These are phyloP conservation scores for Eruca vesicaria DNA, from an alignment of 441 rosid genomes.

Conservation along the genomic window DNA sequence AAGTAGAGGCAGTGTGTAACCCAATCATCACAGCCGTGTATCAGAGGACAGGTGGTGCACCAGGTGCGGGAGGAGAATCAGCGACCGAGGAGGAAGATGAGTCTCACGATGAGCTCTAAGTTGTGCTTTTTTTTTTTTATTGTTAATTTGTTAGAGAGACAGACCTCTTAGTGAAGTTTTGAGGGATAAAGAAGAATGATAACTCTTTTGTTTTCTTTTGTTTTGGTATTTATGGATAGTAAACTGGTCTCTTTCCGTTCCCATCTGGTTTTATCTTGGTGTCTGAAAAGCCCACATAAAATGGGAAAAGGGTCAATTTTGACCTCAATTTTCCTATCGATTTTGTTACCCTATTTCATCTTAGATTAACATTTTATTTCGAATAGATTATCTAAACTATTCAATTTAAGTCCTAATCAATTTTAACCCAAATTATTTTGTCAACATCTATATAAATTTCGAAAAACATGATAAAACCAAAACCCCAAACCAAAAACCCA, in stretches of 20 bases:
- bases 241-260: background rate
- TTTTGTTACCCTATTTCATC: too few species aligned
- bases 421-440: too few species aligned
- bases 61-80: slow-evolving; percentile 36
- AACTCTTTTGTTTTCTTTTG: background rate
- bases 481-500: too few species aligned
- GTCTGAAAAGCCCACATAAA: too few species aligned
- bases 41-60: slow-evolving; percentile 49
- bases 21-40: slow-evolving; percentile 47
- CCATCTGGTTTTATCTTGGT: too few species aligned
- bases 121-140: background rate
- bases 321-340: too few species aligned
- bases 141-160: slow-evolving; percentile 14
- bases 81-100: slow-evolving; percentile 38
- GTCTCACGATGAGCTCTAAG: slow-evolving; percentile 43
- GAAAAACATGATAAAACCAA: too few species aligned
- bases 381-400: too few species aligned
- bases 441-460: too few species aligned
- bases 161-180: slow-evolving; percentile 11
- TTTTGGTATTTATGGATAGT: background rate
- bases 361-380: too few species aligned
- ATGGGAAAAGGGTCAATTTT: too few species aligned
- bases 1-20: slow-evolving; percentile 53
- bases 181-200: slow-evolving; percentile 14
- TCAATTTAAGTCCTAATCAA: too few species aligned